Conservation (phyloP, 1,284 basidiomycete species). For the Rhodotorula sp. region DNA sequence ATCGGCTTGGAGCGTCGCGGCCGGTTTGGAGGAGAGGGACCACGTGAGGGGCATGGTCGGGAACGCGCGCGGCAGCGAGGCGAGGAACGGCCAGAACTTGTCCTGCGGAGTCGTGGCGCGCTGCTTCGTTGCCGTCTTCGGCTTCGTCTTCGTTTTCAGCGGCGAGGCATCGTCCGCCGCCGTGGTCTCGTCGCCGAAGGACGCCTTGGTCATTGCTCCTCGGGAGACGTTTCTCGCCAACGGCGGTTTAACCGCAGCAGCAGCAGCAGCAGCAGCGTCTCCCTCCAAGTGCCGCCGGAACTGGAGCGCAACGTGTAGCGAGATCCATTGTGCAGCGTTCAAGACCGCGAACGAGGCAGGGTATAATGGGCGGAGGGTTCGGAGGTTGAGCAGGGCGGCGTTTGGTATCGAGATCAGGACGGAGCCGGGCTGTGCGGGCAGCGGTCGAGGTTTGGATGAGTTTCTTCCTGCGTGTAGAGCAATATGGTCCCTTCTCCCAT, state of each 20-base stretch:
- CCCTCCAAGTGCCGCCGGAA: constrained; percentile 17
- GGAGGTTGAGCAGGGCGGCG: constrained; percentile 31
- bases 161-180: background rate
- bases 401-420: constrained; percentile 30
- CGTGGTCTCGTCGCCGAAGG: too few species aligned
- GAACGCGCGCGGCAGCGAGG: constrained; percentile 27
- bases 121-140: background rate
- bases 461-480: background rate
- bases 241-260: too few species aligned
- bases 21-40: background rate
- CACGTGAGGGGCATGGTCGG: constrained; percentile 34
- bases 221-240: too few species aligned
- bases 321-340: constrained; percentile 35
- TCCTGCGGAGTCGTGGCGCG: background rate
- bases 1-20: constrained; percentile 2
- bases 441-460: too few species aligned
- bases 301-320: constrained; percentile 38
- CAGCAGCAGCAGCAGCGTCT: background rate
- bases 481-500: too few species aligned
- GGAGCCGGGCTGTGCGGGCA: constrained; percentile 17
- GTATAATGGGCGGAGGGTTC: constrained; percentile 29
- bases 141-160: background rate
- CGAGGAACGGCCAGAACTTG: constrained; percentile 33
- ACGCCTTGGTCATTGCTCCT: too few species aligned
- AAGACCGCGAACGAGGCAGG: constrained; percentile 21